Base-by-base conservation (phyloP, 805 yeast genomes). In the Metschnikowia drakensbergensis region DNA sequence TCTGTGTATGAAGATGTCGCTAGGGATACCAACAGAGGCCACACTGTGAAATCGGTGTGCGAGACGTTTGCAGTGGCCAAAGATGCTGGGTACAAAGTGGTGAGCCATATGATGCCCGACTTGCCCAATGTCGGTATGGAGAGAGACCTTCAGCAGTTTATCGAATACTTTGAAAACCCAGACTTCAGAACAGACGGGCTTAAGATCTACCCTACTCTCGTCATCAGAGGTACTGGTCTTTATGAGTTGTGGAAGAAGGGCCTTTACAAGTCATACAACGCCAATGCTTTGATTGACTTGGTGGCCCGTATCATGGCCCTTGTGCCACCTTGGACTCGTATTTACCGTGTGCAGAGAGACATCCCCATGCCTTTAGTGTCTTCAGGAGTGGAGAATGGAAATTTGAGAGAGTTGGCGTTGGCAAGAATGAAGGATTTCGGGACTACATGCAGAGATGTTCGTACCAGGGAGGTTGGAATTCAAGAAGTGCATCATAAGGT, bases 81-180 rank as follows among this genome's bases (percentile, higher is more conserved):
- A 65, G 99, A 94, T 68, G 92, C 99, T 1, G 99, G 99, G 10
- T 94, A 91, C 69, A 94, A 94, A 65, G 96, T 94, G 46, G 99
- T 94, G 25, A 84, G 96, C 55, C 99, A 94, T 71, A 94, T 94
- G 99, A 94, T 94, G 99, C 99, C 99, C 11, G 99, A 94, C 74
- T 76, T 94, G 60, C 99, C 99, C 13, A 94, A 94, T 62, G 97
- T 94, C 50, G 99, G 98, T 17, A 88, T 92, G 96, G 99, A 94
- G 69, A 81, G 99, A 65, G 99, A 94, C 65, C 72, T 92, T 50
- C 96, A 90, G 62, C 99, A 94, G 70, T 94, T 94, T 64, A 82
- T 85, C 61, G 99, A 94, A 66, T 94, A 94, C 71, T 94, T 94
- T 64, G 98, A 92, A 60, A 94, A 88, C 65, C 99, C 99, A 1